Evolutionary conservation across 2,329 filamentous ascomycete genomes (phyloP).

Genomic region (Claviceps humidiphila): DNA sequence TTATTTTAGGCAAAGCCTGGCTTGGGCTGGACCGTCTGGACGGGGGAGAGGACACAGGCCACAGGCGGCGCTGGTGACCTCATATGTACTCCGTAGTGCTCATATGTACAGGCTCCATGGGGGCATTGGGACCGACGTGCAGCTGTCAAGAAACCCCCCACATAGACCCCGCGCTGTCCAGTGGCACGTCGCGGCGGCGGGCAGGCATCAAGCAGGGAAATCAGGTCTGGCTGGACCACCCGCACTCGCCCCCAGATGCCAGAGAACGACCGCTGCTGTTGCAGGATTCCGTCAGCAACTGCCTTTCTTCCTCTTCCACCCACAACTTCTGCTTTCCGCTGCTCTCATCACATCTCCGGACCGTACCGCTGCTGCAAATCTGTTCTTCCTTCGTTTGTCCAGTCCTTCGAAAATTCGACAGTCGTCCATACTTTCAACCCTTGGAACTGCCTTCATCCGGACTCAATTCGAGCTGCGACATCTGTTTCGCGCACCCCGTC

Average conservation of each 20-base stretch:
- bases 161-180: not conserved
- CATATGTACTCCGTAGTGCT: not conserved
- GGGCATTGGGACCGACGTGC: not conserved
- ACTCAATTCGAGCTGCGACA: not conserved
- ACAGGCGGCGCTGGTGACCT: constrained; percentile 2
- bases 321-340: not conserved
- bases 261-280: too few relatives aligned
- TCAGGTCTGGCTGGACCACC: too few relatives aligned
- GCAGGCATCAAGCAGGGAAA: not conserved
- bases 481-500: not conserved
- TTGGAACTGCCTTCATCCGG: too few relatives aligned
- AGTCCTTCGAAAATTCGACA: not conserved
- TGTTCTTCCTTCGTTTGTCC: not conserved
- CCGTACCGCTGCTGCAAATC: not conserved
- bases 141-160: not conserved
- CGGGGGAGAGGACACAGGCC: not conserved
- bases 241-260: too few relatives aligned
- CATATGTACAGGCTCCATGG: too few relatives aligned
- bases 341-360: not conserved
- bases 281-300: not conserved
- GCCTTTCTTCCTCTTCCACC: not conserved
- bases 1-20: too few relatives aligned
- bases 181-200: not conserved
- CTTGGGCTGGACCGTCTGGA: too few relatives aligned
- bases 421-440: not conserved